These are phyloP conservation scores for Rhizoctonia solani DNA, from an alignment of 1,284 basidiomycete species.

Conservation along the genomic window DNA sequence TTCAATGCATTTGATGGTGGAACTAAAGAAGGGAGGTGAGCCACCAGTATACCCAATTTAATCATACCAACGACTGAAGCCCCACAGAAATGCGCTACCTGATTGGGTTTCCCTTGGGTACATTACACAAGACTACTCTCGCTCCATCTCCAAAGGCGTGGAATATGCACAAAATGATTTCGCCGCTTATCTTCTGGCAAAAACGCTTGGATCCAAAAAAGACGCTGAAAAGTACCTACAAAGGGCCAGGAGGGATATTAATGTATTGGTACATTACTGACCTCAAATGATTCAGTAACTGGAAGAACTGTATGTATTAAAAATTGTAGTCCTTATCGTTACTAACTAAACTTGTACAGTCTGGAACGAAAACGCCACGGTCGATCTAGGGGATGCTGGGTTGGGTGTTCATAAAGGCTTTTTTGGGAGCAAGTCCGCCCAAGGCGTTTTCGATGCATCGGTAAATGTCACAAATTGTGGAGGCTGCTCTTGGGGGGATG, in stretches of 20 bases:
- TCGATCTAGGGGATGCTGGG: slow-evolving; percentile 1
- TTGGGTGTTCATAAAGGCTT: slow-evolving; percentile 13
- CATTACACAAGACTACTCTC: slow-evolving; percentile 20
- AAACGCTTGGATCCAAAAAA: slow-evolving; percentile 1
- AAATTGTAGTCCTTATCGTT: neutral
- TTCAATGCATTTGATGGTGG: slow-evolving; percentile 30
- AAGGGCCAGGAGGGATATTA: neutral
- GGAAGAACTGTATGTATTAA: slow-evolving; percentile 16
- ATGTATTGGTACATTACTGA: neutral
- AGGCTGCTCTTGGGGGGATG: slow-evolving; percentile 25
- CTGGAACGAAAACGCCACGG: slow-evolving; percentile 21
- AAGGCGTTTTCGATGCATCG: slow-evolving; percentile 12
- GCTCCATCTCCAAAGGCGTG: slow-evolving; percentile 23
- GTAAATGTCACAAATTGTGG: slow-evolving; percentile 24
- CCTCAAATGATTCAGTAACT: neutral
- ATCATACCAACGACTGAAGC: neutral
- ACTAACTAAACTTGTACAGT: neutral
- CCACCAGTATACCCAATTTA: neutral
- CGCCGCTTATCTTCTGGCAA: slow-evolving; percentile 18
- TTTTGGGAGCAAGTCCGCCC: slow-evolving; percentile 20
- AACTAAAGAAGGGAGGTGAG: slow-evolving; percentile 22
- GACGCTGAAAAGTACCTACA: slow-evolving; percentile 18
- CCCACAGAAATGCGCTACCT: slow-evolving; percentile 16
- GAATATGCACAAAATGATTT: slow-evolving; percentile 30
- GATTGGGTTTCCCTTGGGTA: slow-evolving; percentile 27